Evolutionary conservation across 352 stramenopile genomes (phyloP).

Genomic region (Globisporangium ultimum): DNA sequence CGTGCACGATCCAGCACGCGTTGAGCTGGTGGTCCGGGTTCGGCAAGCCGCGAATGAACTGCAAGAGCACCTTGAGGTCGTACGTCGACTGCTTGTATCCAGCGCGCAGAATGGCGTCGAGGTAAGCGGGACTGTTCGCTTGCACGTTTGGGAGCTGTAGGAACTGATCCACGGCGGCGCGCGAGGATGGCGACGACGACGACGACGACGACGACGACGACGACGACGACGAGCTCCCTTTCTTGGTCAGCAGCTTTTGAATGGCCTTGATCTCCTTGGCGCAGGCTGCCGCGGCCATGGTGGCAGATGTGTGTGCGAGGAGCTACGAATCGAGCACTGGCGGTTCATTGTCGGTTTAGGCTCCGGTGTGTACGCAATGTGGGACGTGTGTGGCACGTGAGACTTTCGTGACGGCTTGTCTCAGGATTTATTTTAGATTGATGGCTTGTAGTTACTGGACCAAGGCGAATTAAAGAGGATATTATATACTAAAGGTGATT

Average conservation of each 20-base stretch:
- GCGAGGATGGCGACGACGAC: too few species aligned
- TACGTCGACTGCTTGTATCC: conserved; percentile 5
- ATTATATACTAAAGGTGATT: too few species aligned
- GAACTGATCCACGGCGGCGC: conserved; percentile 3
- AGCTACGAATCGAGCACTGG: too few species aligned
- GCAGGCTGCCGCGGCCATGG: neutral
- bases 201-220: too few species aligned
- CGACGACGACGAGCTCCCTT: neutral
- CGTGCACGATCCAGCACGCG: conserved; percentile 8
- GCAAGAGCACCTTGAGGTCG: conserved; percentile 1
- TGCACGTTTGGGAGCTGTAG: neutral
- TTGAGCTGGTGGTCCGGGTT: conserved; percentile 11
- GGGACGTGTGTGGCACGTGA: too few species aligned
- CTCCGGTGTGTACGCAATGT: neutral
- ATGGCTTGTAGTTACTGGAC: too few species aligned
- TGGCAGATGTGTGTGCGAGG: too few species aligned
- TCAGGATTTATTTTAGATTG: too few species aligned
- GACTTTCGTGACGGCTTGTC: too few species aligned
- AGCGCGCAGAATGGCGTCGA: conserved; percentile 4
- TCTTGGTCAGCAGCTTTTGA: conserved; percentile 3
- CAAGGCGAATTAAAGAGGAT: too few species aligned
- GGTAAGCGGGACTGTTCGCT: conserved; percentile 3
- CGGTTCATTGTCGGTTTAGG: neutral
- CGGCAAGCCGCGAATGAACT: conserved; percentile 6
- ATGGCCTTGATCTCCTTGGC: conserved; percentile 10